phyloP scores from a whole-genome alignment of 345 rosid species.

The Hibiscus mutabilis region DNA sequence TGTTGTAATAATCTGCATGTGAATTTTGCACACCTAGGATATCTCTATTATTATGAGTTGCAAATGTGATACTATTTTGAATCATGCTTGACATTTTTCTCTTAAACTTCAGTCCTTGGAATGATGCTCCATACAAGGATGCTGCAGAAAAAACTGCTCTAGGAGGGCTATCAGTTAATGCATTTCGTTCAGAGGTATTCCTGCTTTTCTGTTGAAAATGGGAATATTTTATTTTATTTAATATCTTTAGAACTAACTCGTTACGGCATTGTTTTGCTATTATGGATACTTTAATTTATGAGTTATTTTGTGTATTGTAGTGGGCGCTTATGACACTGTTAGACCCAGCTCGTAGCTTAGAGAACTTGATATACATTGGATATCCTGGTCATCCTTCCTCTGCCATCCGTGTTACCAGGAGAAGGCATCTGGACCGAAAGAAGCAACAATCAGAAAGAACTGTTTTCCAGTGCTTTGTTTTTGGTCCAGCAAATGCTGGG shows the following conservation, averaged over 20 bases:
- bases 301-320: slow-evolving; percentile 33
- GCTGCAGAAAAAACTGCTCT: slow-evolving; percentile 58
- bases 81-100: slow-evolving; percentile 4
- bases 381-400: slow-evolving; percentile 49
- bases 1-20: neutral
- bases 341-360: slow-evolving; percentile 63
- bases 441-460: slow-evolving; percentile 64
- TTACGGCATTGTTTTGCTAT: neutral
- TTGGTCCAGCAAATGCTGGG: slow-evolving; percentile 76
- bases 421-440: slow-evolving; percentile 56
- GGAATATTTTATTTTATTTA: neutral
- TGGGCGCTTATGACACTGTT: slow-evolving; percentile 89
- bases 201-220: neutral
- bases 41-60: slow-evolving; percentile 2
- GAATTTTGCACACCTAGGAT: neutral
- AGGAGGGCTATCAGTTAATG: slow-evolving; percentile 61
- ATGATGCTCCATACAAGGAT: slow-evolving; percentile 65
- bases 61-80: neutral
- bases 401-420: slow-evolving; percentile 57
- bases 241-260: neutral
- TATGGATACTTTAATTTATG: neutral
- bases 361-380: slow-evolving; percentile 61
- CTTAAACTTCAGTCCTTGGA: slow-evolving; percentile 70
- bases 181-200: slow-evolving; percentile 76
- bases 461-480: slow-evolving; percentile 75